Conservation (phyloP, 805 yeast species). For the Starmerella floris region DNA sequence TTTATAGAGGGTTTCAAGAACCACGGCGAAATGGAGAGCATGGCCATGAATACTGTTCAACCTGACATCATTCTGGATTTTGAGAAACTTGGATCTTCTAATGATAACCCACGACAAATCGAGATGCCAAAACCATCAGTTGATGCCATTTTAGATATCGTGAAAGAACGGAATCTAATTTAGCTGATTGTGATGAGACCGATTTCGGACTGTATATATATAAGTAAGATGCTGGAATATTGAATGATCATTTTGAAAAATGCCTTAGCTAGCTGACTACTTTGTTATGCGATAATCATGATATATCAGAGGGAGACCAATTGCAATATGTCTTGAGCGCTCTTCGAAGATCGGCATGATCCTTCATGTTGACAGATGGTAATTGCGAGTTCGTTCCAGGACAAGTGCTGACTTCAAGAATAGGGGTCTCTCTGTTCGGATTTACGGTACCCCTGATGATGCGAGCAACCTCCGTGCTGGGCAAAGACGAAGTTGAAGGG, state of each 20-base stretch:
- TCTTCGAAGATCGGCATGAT: constrained; percentile 27
- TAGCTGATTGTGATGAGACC: no score
- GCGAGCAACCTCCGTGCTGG: constrained; percentile 12
- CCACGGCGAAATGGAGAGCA: neutral
- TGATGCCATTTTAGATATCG: constrained; percentile 2
- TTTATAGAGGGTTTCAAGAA: constrained; percentile 16
- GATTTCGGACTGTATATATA: no score
- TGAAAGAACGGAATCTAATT: constrained; percentile 13
- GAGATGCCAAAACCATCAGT: neutral
- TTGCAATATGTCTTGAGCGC: constrained; percentile 25
- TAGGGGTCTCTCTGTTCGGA: constrained; percentile 62
- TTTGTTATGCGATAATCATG: no score
- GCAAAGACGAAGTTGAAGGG: constrained; percentile 3
- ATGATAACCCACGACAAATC: constrained; percentile 2
- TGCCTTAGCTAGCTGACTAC: no score
- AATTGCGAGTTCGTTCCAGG: constrained; percentile 33
- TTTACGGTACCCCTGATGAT: constrained; percentile 66
- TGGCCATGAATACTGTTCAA: constrained; percentile 17
- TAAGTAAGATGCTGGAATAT: no score
- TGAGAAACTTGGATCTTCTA: neutral
- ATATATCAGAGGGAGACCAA: constrained; percentile 20
- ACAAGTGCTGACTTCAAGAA: constrained; percentile 56
- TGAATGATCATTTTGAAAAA: no score
- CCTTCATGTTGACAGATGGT: constrained; percentile 30
- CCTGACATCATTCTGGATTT: constrained; percentile 19